phyloP scores from a whole-genome alignment of 495 filamentous ascomycete genomes.

The Penicillium diatomitis region DNA sequence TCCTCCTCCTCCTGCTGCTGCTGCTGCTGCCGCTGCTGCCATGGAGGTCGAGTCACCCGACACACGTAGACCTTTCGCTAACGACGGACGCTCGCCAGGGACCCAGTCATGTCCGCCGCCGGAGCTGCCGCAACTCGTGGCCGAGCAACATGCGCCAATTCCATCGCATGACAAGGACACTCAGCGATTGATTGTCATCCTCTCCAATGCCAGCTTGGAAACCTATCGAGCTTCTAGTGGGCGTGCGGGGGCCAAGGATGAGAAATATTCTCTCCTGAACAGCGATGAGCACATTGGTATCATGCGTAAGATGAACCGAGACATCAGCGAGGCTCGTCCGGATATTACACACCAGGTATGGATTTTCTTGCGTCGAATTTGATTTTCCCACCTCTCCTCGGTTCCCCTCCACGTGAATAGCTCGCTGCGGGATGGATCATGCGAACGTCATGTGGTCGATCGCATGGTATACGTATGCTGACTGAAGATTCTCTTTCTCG shows the following conservation, averaged over 20 bases:
- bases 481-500: background rate
- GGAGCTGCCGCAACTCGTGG: slow-evolving; percentile 78
- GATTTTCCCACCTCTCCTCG: background rate
- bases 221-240: slow-evolving; percentile 82
- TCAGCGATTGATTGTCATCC: slow-evolving; percentile 85
- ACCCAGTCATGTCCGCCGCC: slow-evolving; percentile 94
- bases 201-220: slow-evolving; percentile 94
- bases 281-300: slow-evolving; percentile 98
- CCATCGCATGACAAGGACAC: slow-evolving; percentile 77
- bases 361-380: background rate
- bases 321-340: slow-evolving; percentile 94
- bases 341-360: slow-evolving; percentile 97
- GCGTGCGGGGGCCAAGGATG: slow-evolving; percentile 62
- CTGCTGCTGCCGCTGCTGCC: background rate
- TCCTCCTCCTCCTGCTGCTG: background rate
- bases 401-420: background rate
- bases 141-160: slow-evolving; percentile 85
- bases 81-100: slow-evolving; percentile 34
- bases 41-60: background rate
- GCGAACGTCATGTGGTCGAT: slow-evolving; percentile 2
- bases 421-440: background rate
- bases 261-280: slow-evolving; percentile 94
- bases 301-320: slow-evolving; percentile 98
- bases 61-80: slow-evolving; percentile 11
- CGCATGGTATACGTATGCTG: too few relatives aligned